Conservation (phyloP, 1,284 basidiomycete genomes). For the Dichomitus squalens region DNA sequence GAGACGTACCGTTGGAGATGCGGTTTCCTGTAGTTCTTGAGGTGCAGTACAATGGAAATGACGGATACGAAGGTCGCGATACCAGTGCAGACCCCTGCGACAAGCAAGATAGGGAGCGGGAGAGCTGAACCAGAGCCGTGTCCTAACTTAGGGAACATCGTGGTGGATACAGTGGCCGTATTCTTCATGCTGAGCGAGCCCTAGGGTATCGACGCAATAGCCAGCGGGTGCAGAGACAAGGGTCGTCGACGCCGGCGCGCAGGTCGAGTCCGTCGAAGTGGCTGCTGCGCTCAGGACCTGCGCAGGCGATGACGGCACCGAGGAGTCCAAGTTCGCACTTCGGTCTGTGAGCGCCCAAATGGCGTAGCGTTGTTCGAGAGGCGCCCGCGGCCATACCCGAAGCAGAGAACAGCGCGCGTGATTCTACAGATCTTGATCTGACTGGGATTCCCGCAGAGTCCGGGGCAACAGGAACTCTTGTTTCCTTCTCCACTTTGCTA, state of each 20-base stretch:
- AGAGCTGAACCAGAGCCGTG: slow-evolving; percentile 49
- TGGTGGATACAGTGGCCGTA: neutral
- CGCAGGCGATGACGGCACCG: neutral
- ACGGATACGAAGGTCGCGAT: slow-evolving; percentile 80
- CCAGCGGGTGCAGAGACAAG: neutral
- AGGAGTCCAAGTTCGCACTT: no score
- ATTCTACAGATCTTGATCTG: no score
- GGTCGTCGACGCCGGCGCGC: neutral
- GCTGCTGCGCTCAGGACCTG: neutral
- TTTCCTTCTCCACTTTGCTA: no score
- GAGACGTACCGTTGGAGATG: slow-evolving; percentile 69
- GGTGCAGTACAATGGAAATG: slow-evolving; percentile 84
- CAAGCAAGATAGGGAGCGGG: slow-evolving; percentile 54
- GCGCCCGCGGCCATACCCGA: no score
- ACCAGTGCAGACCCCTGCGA: slow-evolving; percentile 64
- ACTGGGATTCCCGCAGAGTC: no score
- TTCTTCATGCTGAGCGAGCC: neutral
- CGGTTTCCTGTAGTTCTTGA: slow-evolving; percentile 90
- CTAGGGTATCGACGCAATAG: neutral
- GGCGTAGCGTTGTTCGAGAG: no score
- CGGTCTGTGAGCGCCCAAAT: no score
- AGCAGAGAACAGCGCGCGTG: no score
- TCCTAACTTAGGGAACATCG: slow-evolving; percentile 4
- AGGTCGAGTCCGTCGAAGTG: neutral
- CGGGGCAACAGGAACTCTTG: no score